These are phyloP conservation scores for Kwoniella newhampshirensis DNA, from an alignment of 768 basidiomycete species.

Conservation along the genomic window DNA sequence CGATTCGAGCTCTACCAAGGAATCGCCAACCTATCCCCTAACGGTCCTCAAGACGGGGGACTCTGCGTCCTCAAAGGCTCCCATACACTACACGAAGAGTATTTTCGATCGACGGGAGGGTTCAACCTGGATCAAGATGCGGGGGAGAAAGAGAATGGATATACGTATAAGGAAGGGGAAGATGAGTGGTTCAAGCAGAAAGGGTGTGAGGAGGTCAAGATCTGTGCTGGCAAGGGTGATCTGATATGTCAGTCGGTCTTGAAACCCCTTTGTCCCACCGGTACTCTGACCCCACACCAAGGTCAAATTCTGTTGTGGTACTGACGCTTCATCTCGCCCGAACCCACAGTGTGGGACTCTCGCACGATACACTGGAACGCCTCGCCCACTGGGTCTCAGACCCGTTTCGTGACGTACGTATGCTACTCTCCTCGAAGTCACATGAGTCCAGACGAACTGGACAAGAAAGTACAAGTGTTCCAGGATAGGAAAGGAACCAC, in stretches of 20 bases:
- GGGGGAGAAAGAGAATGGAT: conserved; percentile 15
- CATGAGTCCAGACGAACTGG: conserved; percentile 14
- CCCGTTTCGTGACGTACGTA: conserved; percentile 19
- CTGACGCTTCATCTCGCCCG: too few species aligned
- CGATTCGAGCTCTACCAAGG: conserved; percentile 36
- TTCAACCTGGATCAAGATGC: conserved; percentile 14
- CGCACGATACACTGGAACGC: conserved; percentile 21
- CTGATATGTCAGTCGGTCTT: conserved; percentile 11
- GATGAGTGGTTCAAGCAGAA: not conserved
- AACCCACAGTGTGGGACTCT: conserved; percentile 17
- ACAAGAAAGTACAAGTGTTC: conserved; percentile 15
- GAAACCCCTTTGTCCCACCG: too few species aligned
- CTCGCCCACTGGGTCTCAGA: conserved; percentile 10
- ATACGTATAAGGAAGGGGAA: conserved; percentile 1
- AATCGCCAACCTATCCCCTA: conserved; percentile 27
- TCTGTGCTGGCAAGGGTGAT: conserved; percentile 4
- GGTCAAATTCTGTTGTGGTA: too few species aligned
- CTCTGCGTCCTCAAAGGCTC: conserved; percentile 35
- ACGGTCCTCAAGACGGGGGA: conserved; percentile 44
- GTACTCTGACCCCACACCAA: too few species aligned
- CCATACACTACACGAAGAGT: conserved; percentile 29
- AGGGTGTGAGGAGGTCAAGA: conserved; percentile 4
- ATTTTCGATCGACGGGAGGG: conserved; percentile 23
- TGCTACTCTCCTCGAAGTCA: conserved; percentile 15
- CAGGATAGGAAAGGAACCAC: conserved; percentile 14